Base-by-base conservation (phyloP, 805 yeast species). In the Candida taoyuanica region DNA sequence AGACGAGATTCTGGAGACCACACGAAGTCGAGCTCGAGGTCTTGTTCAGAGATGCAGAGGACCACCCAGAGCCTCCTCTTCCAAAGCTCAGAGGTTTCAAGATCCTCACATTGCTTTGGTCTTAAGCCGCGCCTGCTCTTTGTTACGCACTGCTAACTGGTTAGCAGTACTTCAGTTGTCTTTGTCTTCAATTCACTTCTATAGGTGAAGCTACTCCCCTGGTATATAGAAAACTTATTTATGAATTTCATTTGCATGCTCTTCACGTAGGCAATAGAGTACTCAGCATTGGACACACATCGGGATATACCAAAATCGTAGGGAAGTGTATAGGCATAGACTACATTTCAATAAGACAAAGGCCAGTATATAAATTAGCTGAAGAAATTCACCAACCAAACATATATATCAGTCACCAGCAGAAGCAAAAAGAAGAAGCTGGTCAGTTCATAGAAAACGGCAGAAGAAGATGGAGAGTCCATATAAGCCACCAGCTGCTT, bases 11-110 rank as follows among this genome's bases (percentile, higher is more conserved):
- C 33, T 49, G 65, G 46, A 52, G 49, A 30, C 59, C 73, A 7
- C 38, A 47, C 13, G 67, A 73, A 40, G 69, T 66, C 31, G 74
- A 73, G 53, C 59, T 73, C 17, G 55, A 40, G 29, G 33, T 53
- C 5, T 46, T 62, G 29, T 62, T 62, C 47, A 46, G 44, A 36
- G 65, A 62, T 41, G 58, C 54, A 17, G 53, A 46, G 27, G 56
- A 52, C 13, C 52, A 56, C 40, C 65, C 64, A 24, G 64, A 60
- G 38, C 58, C 49, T 16, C 47, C 52, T 12, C 28, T 17, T 18
- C 40, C 37, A 17, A 42, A 42, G 17, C 21, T 42, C 15, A 48
- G 33, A 30, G 51, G 53, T 5, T 50, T 51, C 53, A 41, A 39
- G 39, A 29, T 40, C 15, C 17, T 50, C 12, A 42, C 46, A 6